Evolutionary conservation across 306 rosid species (phyloP), one percentile per base, ranked within the genome.

Genomic region (Quercus agrifolia): DNA sequence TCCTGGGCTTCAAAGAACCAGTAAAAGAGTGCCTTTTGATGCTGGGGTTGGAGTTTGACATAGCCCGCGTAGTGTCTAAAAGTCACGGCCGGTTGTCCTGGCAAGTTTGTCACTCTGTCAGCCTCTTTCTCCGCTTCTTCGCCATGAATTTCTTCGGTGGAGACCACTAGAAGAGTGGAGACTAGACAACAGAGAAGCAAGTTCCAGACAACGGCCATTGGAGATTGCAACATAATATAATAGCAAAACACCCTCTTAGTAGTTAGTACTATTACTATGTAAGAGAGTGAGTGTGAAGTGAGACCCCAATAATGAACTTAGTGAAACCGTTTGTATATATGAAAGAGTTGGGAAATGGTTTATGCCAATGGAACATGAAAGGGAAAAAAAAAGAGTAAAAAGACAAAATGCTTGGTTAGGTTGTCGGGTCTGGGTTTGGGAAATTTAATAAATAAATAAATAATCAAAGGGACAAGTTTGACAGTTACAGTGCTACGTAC

Each of bases 1-100:
- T 85, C 49, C 78, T 89, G 85, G 55, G 96, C 96, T 68, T 91
- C 86, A 30, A 91, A 86, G 82, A 91, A 91, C 97, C 97, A 91
- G 70, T 89, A 91, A 81, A 91, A 89, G 74, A 91, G 55, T 2
- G 93, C 92, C 84, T 88, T 89, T 17, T 80, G 82, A 10, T 80
- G 68, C 0, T 57, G 11, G 2, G 66, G 25, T 1, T 81, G 75
- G 27, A 89, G 83, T 74, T 85, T 80, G 54, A 91, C 82, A 59
- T 91, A 91, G 23, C 93, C 96, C 5, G 93, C 83, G 28, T 88
- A 89, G 77, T 91, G 97, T 15, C 62, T 78, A 80, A 91, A 91
- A 5, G 67, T 80, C 61, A 88, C 91, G 6, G 80, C 72, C 0
- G 97, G 92, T 56, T 91, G 92, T 71, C 89, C 92, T 1, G 93